These are phyloP conservation scores for Aspergillus persii DNA, from an alignment of 2,329 filamentous ascomycete species.

Conservation along the genomic window DNA sequence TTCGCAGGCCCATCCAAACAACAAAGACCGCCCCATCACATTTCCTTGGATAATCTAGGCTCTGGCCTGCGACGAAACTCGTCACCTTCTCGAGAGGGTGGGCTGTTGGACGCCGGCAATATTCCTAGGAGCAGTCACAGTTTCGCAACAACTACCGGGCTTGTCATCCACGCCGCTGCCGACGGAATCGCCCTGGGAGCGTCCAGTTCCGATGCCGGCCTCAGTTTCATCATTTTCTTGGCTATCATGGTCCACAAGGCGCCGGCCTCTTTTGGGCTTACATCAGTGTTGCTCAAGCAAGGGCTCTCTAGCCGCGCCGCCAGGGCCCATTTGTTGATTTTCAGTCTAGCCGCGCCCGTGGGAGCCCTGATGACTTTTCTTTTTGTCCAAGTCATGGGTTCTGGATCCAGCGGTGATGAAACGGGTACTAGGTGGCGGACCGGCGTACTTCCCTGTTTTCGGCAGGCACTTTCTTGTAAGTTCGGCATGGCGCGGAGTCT, in stretches of 20 bases:
- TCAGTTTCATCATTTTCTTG: conserved; percentile 89
- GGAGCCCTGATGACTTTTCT: conserved; percentile 83
- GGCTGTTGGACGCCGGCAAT: conserved; percentile 32
- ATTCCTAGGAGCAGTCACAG: conserved; percentile 45
- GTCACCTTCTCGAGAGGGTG: conserved; percentile 40
- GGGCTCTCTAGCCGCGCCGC: conserved; percentile 84
- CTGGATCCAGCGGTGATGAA: conserved; percentile 49
- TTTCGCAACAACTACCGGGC: conserved; percentile 82
- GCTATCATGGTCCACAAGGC: conserved; percentile 98
- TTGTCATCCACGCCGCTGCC: conserved; percentile 94
- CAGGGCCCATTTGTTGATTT: conserved; percentile 80
- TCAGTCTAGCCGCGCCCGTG: conserved; percentile 84
- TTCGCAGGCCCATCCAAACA: conserved; percentile 66
- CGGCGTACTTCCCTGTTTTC: conserved; percentile 88
- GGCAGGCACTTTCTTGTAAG: conserved; percentile 90
- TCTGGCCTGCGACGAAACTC: conserved; percentile 49
- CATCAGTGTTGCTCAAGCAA: conserved; percentile 84
- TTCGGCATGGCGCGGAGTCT: conserved; percentile 14
- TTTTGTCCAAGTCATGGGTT: conserved; percentile 68
- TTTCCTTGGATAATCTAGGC: conserved; percentile 80
- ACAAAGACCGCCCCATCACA: conserved; percentile 71
- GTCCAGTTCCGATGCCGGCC: conserved; percentile 72
- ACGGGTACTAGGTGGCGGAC: conserved; percentile 79
- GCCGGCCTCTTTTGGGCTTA: conserved; percentile 90
- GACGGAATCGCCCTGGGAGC: conserved; percentile 96